These are phyloP conservation scores for Puccinia novopanici DNA, from an alignment of 1,284 basidiomycete species.

Conservation along the genomic window DNA sequence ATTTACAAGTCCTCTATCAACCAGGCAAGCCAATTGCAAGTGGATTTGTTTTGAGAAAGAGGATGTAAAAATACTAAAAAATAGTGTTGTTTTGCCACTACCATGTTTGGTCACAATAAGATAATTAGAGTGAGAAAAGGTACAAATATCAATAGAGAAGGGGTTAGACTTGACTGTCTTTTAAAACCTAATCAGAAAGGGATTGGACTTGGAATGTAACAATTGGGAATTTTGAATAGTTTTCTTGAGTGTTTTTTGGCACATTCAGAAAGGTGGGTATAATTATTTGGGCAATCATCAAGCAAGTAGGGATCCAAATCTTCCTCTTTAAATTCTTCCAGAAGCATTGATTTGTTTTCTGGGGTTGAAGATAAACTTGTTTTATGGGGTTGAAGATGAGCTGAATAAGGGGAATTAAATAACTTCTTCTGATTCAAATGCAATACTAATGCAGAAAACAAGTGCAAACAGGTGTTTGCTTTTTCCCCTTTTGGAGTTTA, in stretches of 20 bases:
- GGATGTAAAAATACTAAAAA: conserved; percentile 3
- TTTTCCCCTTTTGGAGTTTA: too few species aligned
- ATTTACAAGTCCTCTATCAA: not conserved
- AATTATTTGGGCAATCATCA: not conserved
- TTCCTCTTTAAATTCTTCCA: not conserved
- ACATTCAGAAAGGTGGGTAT: not conserved
- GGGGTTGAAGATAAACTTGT: not conserved
- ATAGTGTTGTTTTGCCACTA: not conserved
- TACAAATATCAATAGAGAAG: not conserved
- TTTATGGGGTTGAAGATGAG: not conserved
- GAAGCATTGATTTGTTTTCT: not conserved
- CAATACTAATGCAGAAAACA: too few species aligned
- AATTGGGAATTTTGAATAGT: not conserved
- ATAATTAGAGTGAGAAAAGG: not conserved
- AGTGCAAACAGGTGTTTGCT: too few species aligned
- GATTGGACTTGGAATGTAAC: not conserved
- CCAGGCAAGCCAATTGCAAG: not conserved
- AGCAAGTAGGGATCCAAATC: not conserved
- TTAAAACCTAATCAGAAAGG: not conserved
- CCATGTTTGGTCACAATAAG: not conserved
- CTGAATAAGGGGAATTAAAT: not conserved
- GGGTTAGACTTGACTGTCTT: not conserved
- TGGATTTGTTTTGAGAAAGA: not conserved
- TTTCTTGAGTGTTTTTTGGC: not conserved
- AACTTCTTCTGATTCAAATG: too few species aligned